Conservation (phyloP, 371 early-diverging fungal species). For the Mortierella sp. region DNA sequence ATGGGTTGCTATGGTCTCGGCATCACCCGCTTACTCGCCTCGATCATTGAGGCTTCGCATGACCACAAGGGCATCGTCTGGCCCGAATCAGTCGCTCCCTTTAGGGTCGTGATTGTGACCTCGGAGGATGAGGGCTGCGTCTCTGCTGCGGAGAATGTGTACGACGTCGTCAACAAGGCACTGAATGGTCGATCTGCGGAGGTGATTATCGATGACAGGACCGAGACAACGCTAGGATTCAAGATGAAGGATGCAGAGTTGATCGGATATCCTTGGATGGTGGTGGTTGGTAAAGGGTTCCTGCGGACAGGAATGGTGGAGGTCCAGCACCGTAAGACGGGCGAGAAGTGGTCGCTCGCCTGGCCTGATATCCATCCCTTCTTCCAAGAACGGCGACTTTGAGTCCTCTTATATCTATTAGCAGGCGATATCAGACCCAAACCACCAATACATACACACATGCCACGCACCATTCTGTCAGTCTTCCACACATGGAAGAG, state of each 20-base stretch:
- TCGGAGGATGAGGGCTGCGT: slow-evolving; percentile 62
- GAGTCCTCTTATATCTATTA: neutral
- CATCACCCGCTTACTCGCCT: slow-evolving; percentile 81
- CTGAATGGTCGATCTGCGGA: slow-evolving; percentile 49
- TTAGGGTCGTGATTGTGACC: slow-evolving; percentile 64
- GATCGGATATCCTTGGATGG: slow-evolving; percentile 77
- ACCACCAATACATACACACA: too few relatives aligned
- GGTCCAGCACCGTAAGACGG: slow-evolving; percentile 65
- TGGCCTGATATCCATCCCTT: slow-evolving; percentile 32
- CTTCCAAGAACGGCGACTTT: slow-evolving; percentile 24
- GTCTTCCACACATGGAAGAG: too few relatives aligned
- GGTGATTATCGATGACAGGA: slow-evolving; percentile 73
- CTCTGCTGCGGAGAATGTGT: slow-evolving; percentile 57
- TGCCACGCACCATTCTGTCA: too few relatives aligned
- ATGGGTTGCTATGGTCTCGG: slow-evolving; percentile 97
- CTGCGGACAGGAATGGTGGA: slow-evolving; percentile 66
- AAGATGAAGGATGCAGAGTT: slow-evolving; percentile 82
- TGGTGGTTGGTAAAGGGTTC: slow-evolving; percentile 74
- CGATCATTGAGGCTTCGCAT: slow-evolving; percentile 77
- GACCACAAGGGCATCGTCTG: slow-evolving; percentile 80
- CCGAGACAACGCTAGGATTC: slow-evolving; percentile 66
- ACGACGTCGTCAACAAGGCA: slow-evolving; percentile 55
- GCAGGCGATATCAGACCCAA: too few relatives aligned
- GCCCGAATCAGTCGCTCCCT: slow-evolving; percentile 85
- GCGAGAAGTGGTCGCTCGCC: slow-evolving; percentile 51